phyloP scores from a whole-genome alignment of 257 asterid species.

The Gynochthodes officinalis region DNA sequence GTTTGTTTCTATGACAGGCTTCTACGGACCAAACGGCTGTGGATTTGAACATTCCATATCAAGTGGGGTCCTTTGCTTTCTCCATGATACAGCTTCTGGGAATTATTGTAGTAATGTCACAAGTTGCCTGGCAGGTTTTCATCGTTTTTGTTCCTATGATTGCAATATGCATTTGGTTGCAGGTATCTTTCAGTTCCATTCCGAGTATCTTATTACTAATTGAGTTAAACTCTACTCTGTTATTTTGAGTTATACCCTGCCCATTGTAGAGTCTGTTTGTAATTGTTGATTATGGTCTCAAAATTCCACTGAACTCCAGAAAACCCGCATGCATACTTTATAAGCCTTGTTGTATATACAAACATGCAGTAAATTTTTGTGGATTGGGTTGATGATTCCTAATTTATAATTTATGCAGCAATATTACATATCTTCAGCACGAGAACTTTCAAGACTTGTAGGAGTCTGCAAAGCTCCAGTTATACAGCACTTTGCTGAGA shows the following conservation, averaged over 20 bases:
- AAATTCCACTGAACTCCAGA: too few species aligned
- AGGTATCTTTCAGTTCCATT: constrained; percentile 40
- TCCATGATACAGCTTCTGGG: constrained; percentile 69
- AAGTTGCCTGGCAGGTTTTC: constrained; percentile 86
- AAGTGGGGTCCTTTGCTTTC: constrained; percentile 55
- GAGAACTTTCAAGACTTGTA: constrained; percentile 75
- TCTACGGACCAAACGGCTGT: constrained; percentile 84
- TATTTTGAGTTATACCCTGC: background rate
- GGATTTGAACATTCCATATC: constrained; percentile 57
- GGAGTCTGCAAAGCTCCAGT: constrained; percentile 92
- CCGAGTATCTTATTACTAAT: background rate
- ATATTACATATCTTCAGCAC: constrained; percentile 82
- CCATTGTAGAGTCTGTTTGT: background rate
- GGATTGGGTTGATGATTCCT: background rate
- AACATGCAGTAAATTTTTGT: background rate
- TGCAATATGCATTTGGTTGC: constrained; percentile 65
- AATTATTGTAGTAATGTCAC: constrained; percentile 77
- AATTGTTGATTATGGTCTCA: too few species aligned
- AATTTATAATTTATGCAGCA: constrained; percentile 29
- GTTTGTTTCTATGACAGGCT: constrained; percentile 44
- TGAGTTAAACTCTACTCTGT: background rate
- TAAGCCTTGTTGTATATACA: background rate
- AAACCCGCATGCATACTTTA: too few species aligned
- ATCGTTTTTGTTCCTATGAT: constrained; percentile 65
- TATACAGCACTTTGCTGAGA: constrained; percentile 87